Conservation (phyloP, 2,329 filamentous ascomycete genomes). For the Colletotrichum magnum region DNA sequence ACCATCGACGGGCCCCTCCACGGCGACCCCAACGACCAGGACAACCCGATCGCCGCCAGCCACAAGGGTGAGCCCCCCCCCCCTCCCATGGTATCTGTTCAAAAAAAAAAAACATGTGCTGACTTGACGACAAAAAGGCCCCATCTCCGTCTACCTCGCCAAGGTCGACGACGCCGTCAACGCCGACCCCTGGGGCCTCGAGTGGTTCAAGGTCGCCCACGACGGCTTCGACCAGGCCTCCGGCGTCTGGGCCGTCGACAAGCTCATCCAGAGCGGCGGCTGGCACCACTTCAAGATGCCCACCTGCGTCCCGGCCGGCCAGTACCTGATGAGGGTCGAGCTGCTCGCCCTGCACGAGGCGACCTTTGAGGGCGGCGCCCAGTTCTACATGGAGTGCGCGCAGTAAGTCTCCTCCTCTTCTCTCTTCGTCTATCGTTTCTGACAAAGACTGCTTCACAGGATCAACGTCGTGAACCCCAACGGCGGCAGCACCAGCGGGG, state of each 20-base stretch:
- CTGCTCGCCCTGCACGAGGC: slow-evolving; percentile 58
- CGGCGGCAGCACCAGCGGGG: slow-evolving; percentile 43
- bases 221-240: slow-evolving; percentile 48
- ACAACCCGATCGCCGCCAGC: slow-evolving; percentile 62
- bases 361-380: slow-evolving; percentile 38
- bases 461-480: too few relatives aligned
- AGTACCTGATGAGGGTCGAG: slow-evolving; percentile 59
- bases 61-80: slow-evolving; percentile 59
- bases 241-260: slow-evolving; percentile 47
- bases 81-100: too few relatives aligned
- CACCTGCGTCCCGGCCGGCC: slow-evolving; percentile 53
- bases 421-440: slow-evolving; percentile 30
- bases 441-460: slow-evolving; percentile 29
- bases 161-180: slow-evolving; percentile 62
- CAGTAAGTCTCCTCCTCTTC: slow-evolving; percentile 40
- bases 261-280: slow-evolving; percentile 41
- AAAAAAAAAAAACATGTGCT: neutral
- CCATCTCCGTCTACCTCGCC: slow-evolving; percentile 63
- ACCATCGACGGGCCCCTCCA: slow-evolving; percentile 61
- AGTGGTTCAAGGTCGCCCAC: slow-evolving; percentile 68
- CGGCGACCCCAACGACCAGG: slow-evolving; percentile 53
- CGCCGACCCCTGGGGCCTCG: slow-evolving; percentile 50
- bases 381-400: slow-evolving; percentile 46
- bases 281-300: slow-evolving; percentile 55
- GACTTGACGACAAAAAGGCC: slow-evolving; percentile 48